Conservation (phyloP, 768 basidiomycete species). For the Lactarius quietus region DNA sequence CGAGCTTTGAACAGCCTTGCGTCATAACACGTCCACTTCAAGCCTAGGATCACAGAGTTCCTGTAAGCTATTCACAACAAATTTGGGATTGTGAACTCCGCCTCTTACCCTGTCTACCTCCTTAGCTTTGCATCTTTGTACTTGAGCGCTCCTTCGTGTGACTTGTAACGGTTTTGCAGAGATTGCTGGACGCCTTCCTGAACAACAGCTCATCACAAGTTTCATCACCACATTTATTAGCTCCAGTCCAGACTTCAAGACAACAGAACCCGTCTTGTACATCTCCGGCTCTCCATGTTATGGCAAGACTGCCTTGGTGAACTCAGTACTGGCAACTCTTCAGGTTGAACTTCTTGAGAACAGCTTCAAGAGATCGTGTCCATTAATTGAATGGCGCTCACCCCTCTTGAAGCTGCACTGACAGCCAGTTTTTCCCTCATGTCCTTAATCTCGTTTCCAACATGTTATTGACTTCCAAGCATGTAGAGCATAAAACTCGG, state of each 20-base stretch:
- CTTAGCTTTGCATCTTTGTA: slow-evolving; percentile 52
- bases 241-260: slow-evolving; percentile 28
- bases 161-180: slow-evolving; percentile 55
- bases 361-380: slow-evolving; percentile 48
- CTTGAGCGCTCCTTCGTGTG: slow-evolving; percentile 65
- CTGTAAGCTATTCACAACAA: slow-evolving; percentile 42
- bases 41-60: slow-evolving; percentile 38
- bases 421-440: slow-evolving; percentile 2
- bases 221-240: slow-evolving; percentile 59
- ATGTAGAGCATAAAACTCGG: not conserved
- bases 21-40: slow-evolving; percentile 49
- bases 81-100: slow-evolving; percentile 52
- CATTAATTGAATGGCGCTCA: slow-evolving; percentile 81
- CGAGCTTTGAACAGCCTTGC: slow-evolving; percentile 36
- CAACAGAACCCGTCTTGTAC: slow-evolving; percentile 55
- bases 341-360: slow-evolving; percentile 37
- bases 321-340: slow-evolving; percentile 49
- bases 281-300: slow-evolving; percentile 93
- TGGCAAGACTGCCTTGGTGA: slow-evolving; percentile 85
- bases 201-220: slow-evolving; percentile 53
- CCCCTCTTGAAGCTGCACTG: slow-evolving; percentile 53
- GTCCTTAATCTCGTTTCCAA: not conserved
- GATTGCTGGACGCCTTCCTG: slow-evolving; percentile 65
- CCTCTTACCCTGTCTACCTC: slow-evolving; percentile 53
- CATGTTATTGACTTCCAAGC: not conserved